A percentile compares a stretch with the other conserved stretches of the same genome.
Evolutionary conservation across 2,329 filamentous ascomycete genomes (phyloP).

Genomic region (Colletotrichum magnum): DNA sequence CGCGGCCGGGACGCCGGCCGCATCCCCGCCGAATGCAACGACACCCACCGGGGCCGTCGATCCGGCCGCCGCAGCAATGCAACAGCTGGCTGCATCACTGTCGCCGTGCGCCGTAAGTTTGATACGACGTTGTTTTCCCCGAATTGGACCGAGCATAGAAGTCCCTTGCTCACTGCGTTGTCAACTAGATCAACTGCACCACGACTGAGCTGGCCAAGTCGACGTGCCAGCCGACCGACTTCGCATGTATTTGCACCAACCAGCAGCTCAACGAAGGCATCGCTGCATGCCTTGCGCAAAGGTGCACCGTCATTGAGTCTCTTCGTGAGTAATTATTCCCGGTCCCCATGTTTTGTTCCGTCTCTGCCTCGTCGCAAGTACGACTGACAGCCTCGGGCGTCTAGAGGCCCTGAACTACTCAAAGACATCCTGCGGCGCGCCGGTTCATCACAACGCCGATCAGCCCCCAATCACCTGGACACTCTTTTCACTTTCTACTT

Average conservation of each 20-base stretch:
- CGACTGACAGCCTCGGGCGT: not conserved
- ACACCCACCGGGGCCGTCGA: not conserved
- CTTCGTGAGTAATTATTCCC: conserved; percentile 1
- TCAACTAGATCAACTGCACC: conserved; percentile 13
- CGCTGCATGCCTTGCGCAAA: conserved; percentile 13
- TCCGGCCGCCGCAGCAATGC: not conserved
- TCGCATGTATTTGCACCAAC: conserved; percentile 23
- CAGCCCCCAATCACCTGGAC: conserved; percentile 28
- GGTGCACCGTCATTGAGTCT: conserved; percentile 28
- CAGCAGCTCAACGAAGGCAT: conserved; percentile 18
- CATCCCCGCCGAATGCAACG: not conserved
- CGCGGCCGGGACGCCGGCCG: not conserved
- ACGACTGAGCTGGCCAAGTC: conserved; percentile 9
- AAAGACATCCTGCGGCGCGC: conserved; percentile 19
- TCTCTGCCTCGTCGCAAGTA: not conserved
- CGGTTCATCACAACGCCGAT: not conserved
- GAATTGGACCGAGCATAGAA: not conserved
- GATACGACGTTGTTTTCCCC: not conserved
- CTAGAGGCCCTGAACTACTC: conserved; percentile 27
- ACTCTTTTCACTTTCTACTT: conserved; percentile 2
- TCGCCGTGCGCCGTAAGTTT: conserved; percentile 16
- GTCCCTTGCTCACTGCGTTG: not conserved
- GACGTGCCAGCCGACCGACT: conserved; percentile 20
- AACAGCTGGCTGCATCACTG: conserved; percentile 3
- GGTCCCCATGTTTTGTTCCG: not conserved